A percentile compares a stretch with the other conserved stretches of the same genome.
phyloP scores from a whole-genome alignment of 495 filamentous ascomycete species.

The Annulohypoxylon moriforme region DNA sequence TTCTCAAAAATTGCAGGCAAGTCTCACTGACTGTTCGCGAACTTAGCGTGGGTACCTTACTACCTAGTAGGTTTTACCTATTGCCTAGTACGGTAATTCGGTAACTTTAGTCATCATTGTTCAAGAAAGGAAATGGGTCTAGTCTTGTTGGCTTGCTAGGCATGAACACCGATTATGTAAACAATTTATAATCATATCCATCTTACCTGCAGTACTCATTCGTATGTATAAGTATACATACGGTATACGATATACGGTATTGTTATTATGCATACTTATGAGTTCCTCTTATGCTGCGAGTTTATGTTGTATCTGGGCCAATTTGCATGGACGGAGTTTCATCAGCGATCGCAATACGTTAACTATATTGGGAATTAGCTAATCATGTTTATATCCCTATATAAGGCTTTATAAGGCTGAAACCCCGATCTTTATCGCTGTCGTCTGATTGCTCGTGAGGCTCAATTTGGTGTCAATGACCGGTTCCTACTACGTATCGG shows the following conservation, averaged over 20 bases:
- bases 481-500: slow-evolving; percentile 26
- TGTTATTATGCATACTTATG: background rate
- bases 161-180: slow-evolving; percentile 27
- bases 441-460: slow-evolving; percentile 32
- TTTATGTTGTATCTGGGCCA: slow-evolving; percentile 8
- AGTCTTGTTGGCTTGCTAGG: background rate
- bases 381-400: slow-evolving; percentile 27
- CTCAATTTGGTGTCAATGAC: slow-evolving; percentile 43
- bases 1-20: background rate
- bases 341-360: slow-evolving; percentile 17
- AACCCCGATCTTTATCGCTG: slow-evolving; percentile 31
- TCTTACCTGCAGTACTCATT: background rate
- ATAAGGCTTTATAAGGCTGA: slow-evolving; percentile 45
- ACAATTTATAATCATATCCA: slow-evolving; percentile 12
- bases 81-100: slow-evolving; percentile 17
- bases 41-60: background rate
- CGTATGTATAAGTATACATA: slow-evolving; percentile 1
- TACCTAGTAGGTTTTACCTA: background rate
- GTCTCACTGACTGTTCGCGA: background rate
- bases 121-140: slow-evolving; percentile 7
- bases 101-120: slow-evolving; percentile 24
- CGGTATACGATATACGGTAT: too few species aligned
- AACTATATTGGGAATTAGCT: slow-evolving; percentile 12
- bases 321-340: slow-evolving; percentile 4
- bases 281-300: background rate